Evolutionary conservation across 2,329 filamentous ascomycete species (phyloP).

Genomic region (Dothistroma septosporum): DNA sequence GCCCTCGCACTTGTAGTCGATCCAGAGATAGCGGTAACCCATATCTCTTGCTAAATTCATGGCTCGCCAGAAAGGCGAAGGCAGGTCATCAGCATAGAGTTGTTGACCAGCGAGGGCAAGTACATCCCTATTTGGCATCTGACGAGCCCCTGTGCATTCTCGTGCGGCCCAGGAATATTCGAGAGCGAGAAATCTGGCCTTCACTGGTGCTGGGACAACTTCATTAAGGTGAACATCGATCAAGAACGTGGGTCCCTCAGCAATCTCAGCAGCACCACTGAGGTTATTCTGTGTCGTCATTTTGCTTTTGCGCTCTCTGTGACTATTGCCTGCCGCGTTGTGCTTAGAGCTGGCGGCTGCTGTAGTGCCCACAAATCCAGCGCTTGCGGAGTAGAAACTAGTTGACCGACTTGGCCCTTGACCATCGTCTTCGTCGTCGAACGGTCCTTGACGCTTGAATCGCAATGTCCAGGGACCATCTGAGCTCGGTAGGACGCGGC

Average conservation of each 20-base stretch:
- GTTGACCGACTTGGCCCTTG: neutral
- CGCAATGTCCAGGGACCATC: neutral
- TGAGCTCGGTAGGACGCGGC: neutral
- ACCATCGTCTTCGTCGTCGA: neutral
- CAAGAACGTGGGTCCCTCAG: neutral
- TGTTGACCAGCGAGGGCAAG: neutral
- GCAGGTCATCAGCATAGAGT: neutral
- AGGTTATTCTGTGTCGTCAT: neutral
- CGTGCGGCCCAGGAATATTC: slow-evolving; percentile 3
- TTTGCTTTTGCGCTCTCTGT: too few relatives aligned
- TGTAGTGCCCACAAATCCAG: neutral
- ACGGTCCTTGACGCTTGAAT: neutral
- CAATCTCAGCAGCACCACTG: neutral
- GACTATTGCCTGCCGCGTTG: too few relatives aligned
- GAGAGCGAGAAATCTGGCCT: slow-evolving; percentile 2
- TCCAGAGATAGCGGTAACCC: slow-evolving; percentile 17
- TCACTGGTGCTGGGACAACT: neutral
- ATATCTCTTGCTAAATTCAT: slow-evolving; percentile 9
- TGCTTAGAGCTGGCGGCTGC: too few relatives aligned
- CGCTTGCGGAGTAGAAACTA: neutral
- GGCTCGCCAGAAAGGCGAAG: slow-evolving; percentile 1
- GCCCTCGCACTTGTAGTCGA: slow-evolving; percentile 12
- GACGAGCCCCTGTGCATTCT: neutral
- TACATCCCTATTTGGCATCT: neutral
- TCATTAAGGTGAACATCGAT: neutral